Percentiles rank a stretch among this genome's conserved stretches.
Conservation (phyloP, 129 eudicot genomes). For the carrot (Daucus carota) region DH1_v3.0 NC_030383.2:8734001-8734500, state of each 20-base stretch:
- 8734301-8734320: not conserved
- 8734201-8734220: not conserved
- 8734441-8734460: not conserved
- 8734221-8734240: not conserved
- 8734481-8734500: not conserved
- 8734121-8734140: not conserved
- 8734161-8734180: not conserved
- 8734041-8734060: not conserved
- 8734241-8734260: not conserved
- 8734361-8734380: conserved; percentile 38
- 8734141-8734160: conserved; percentile 1
- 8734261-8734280: not conserved
- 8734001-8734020: not conserved
- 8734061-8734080: not conserved
- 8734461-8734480: not conserved
- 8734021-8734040: not conserved
- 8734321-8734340: not conserved
- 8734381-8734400: conserved; percentile 35
- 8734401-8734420: not conserved
- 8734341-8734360: conserved; percentile 17
- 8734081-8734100: not conserved
- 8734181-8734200: not conserved
- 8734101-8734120: not conserved
- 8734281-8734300: not conserved
- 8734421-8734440: not conserved